A percentile compares a stretch with the other conserved stretches of the same genome.
Evolutionary conservation across 2,329 filamentous ascomycete genomes (phyloP).

Genomic region (Alternaria gansuensis): DNA sequence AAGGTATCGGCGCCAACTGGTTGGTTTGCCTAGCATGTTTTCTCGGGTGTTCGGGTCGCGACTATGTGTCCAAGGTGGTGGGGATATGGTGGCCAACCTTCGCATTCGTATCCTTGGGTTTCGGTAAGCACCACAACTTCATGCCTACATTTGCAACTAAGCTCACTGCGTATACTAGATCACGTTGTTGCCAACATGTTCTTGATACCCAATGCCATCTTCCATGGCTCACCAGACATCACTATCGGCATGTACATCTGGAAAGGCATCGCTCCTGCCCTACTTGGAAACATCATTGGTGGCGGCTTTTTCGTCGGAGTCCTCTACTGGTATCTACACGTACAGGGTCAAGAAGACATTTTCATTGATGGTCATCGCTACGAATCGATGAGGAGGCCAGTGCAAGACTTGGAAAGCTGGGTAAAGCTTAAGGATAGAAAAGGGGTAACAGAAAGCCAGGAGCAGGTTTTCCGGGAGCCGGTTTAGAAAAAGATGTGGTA

Average conservation of each 20-base stretch:
- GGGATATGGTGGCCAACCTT: conserved; percentile 44
- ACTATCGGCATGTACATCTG: conserved; percentile 40
- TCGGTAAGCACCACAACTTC: conserved; percentile 18
- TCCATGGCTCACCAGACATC: conserved; percentile 28
- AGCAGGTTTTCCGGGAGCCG: background rate
- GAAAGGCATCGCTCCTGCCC: conserved; percentile 41
- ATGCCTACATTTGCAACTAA: background rate
- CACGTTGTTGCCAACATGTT: conserved; percentile 46
- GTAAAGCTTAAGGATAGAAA: background rate
- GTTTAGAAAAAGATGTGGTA: background rate
- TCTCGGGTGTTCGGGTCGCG: conserved; percentile 33
- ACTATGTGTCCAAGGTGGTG: conserved; percentile 33
- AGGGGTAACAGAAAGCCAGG: background rate
- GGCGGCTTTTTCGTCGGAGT: conserved; percentile 21
- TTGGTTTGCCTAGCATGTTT: conserved; percentile 37
- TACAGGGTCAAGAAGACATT: conserved; percentile 11
- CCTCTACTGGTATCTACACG: conserved; percentile 16
- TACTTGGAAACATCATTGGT: conserved; percentile 37
- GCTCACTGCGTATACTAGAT: conserved; percentile 15
- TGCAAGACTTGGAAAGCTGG: background rate
- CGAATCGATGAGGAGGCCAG: background rate
- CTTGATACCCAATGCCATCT: conserved; percentile 41
- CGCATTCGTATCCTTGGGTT: conserved; percentile 36
- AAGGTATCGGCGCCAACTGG: conserved; percentile 37
- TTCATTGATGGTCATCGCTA: conserved; percentile 12